Percentiles rank a stretch among this genome's conserved stretches.
phyloP scores from a whole-genome alignment of 768 basidiomycete genomes.

The Pulveroboletus sp. region DNA sequence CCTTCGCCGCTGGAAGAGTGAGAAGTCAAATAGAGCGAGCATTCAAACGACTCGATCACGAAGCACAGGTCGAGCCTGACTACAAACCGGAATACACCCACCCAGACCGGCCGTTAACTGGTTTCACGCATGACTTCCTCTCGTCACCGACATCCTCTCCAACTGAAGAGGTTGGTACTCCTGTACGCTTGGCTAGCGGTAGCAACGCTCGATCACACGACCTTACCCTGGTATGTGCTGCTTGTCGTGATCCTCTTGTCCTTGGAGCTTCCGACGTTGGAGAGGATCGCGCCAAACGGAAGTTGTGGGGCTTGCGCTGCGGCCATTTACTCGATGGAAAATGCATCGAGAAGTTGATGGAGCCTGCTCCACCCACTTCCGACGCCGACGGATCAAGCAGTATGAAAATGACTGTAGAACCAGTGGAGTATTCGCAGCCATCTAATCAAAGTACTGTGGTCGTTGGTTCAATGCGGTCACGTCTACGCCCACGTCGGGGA shows the following conservation, averaged over 20 bases:
- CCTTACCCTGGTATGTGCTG: conserved; percentile 58
- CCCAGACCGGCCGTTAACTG: conserved; percentile 47
- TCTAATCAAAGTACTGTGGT: conserved; percentile 28
- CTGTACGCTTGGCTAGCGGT: conserved; percentile 17
- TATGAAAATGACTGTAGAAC: conserved; percentile 12
- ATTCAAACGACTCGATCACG: conserved; percentile 19
- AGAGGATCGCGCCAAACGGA: conserved; percentile 41
- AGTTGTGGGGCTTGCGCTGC: conserved; percentile 70
- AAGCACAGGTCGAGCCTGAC: conserved; percentile 30
- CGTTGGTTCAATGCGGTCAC: conserved; percentile 48
- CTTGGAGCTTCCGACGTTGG: conserved; percentile 47
- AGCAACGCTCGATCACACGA: conserved; percentile 28
- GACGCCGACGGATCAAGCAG: conserved; percentile 8
- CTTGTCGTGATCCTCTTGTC: conserved; percentile 60
- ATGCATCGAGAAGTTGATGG: conserved; percentile 57
- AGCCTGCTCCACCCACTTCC: conserved; percentile 30
- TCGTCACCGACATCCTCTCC: conserved; percentile 26
- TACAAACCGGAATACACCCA: conserved; percentile 66
- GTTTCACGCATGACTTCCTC: conserved; percentile 66
- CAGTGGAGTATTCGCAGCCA: not conserved
- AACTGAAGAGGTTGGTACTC: conserved; percentile 45
- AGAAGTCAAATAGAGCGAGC: conserved; percentile 19
- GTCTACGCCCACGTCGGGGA: conserved; percentile 47
- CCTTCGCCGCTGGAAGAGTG: conserved; percentile 11
- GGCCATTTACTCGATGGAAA: conserved; percentile 79